Conservation (phyloP, 805 yeast genomes). For the Tetrapisispora arboricola region DNA sequence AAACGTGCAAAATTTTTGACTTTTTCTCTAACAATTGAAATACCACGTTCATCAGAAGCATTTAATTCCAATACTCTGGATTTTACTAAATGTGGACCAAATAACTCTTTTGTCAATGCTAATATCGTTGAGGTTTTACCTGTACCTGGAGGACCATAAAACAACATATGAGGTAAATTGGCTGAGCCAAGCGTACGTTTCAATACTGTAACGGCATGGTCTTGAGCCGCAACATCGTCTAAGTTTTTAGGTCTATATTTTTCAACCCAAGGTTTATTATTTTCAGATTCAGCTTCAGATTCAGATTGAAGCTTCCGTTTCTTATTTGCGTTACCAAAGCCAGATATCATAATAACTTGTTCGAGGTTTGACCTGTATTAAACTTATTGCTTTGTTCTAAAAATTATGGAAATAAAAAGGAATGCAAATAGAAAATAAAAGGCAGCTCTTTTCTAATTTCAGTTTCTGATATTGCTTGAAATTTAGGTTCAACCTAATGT, state of each 20-base stretch:
- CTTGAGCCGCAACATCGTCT: conserved; percentile 86
- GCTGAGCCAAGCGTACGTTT: conserved; percentile 69
- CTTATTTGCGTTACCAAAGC: conserved; percentile 17
- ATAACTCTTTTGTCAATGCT: conserved; percentile 70
- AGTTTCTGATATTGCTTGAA: no score
- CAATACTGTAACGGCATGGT: conserved; percentile 74
- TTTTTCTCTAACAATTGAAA: conserved; percentile 75
- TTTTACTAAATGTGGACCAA: conserved; percentile 61
- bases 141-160: conserved; percentile 91
- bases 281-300: conserved; percentile 11
- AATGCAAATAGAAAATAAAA: no score
- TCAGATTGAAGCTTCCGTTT: conserved; percentile 19
- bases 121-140: conserved; percentile 85
- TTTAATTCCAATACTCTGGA: conserved; percentile 71
- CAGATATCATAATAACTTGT: conserved; percentile 11
- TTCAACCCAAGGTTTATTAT: conserved; percentile 78
- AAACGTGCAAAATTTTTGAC: conserved; percentile 80
- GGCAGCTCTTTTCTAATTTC: no score
- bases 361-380: background rate
- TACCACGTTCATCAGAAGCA: conserved; percentile 89
- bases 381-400: no score
- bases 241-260: conserved; percentile 84
- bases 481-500: no score
- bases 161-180: conserved; percentile 83
- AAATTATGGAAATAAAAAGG: no score